phyloP scores from a whole-genome alignment of 495 filamentous ascomycete species.

The Talaromyces nanjingensis region DNA sequence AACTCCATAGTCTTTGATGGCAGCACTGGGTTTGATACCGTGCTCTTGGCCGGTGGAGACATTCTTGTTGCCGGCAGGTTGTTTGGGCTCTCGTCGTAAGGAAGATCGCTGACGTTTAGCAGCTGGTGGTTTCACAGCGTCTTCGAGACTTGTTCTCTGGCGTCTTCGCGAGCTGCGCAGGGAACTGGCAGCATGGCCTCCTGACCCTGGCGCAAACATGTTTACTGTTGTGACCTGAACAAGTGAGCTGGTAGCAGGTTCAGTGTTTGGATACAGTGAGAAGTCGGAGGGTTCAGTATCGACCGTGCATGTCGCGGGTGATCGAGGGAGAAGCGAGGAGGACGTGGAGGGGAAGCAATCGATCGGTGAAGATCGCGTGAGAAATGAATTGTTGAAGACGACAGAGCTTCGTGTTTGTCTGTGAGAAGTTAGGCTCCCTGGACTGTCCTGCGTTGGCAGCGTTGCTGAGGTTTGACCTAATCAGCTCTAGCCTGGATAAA shows the following conservation, averaged over 20 bases:
- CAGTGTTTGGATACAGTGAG: not conserved
- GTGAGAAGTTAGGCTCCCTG: not conserved
- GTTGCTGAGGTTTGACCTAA: not conserved
- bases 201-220: slow-evolving; percentile 59
- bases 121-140: slow-evolving; percentile 56
- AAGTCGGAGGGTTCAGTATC: not conserved
- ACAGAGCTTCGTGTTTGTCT: not conserved
- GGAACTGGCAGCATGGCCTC: slow-evolving; percentile 36
- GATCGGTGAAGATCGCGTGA: not conserved
- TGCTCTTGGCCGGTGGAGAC: slow-evolving; percentile 15
- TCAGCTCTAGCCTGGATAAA: not conserved
- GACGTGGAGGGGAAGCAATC: not conserved
- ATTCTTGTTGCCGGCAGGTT: slow-evolving; percentile 30
- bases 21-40: slow-evolving; percentile 18
- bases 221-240: slow-evolving; percentile 11
- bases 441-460: not conserved
- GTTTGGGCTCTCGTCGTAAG: slow-evolving; percentile 48
- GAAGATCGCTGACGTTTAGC: slow-evolving; percentile 66
- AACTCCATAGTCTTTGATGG: slow-evolving; percentile 33
- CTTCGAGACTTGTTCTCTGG: slow-evolving; percentile 58
- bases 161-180: slow-evolving; percentile 58
- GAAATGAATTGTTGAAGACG: not conserved
- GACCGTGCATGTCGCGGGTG: not conserved
- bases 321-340: not conserved
- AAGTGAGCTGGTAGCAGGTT: not conserved